Base-by-base conservation (phyloP, 148 eudicot species). In the Rhododendron mucronatum region DNA sequence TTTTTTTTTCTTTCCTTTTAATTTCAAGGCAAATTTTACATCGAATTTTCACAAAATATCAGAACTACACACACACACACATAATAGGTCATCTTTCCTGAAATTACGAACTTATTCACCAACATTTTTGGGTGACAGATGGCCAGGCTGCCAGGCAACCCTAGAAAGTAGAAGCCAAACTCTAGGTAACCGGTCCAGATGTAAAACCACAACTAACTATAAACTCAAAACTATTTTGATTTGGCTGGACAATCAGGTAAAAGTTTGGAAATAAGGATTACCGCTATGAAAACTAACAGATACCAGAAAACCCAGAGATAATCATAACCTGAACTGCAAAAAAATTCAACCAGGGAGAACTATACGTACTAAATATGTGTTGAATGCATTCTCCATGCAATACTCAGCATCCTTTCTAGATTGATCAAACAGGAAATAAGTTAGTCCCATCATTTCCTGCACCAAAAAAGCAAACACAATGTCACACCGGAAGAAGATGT, bases 381-480 rank as follows among this genome's bases (percentile, higher is more conserved):
- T 90, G 81, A 97, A 95, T 82, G 99, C 98, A 91, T 89, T 93
- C 89, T 97, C 99, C 99, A 97, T 94, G 92, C 98, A 95, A 89
- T 91, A 92, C 86, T 97, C 99, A 47, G 96, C 98, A 75, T 97
- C 99, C 91, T 97, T 97, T 89, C 95, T 93, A 65, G 95, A 92
- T 84, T 95, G 99, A 87, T 95, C 98, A 92, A 91, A 83, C 96
- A 95, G 91, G 87, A 97, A 97, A 88, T 93, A 94, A 28, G 99
- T 84, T 84, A 97, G 87, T 85, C 98, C 99, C 95, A 95, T 95
- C 94, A 95, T 95, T 91, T 97, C 99, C 99, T 97, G 95, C 85
- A 90, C 45, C 63, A 35, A 39, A 71, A 79, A 73, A 79, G 83
- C 5, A 84, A 33, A 59, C 37, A 35, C 63, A 79, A 81, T 10